Evolutionary conservation across 768 basidiomycete genomes (phyloP), one percentile per base, ranked within the genome.

Genomic region (Boletus edulis): DNA sequence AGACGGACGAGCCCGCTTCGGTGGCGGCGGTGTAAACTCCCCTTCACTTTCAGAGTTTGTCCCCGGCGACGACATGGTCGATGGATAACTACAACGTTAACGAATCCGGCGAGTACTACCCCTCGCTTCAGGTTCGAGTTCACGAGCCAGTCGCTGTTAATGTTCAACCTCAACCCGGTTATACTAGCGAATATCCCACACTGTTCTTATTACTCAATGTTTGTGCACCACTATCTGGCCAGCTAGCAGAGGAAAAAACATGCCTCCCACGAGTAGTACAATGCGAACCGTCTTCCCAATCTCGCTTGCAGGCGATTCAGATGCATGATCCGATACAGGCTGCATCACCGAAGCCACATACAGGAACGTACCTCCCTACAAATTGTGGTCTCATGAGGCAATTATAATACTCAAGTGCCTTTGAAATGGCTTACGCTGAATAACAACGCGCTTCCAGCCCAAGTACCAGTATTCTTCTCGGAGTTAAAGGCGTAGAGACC

Each of bases 311-410:
- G 65, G 34, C 27, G 60, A 55, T 57, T 60, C 73, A 38, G 65
- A 71, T 27, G 69, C 67, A 49, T 78, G 76, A 17, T 79, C 75
- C 32, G 87, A 85, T 32, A 87, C 79, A 3, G 89, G 83, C 64
- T 92, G 91, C n/a, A 94, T 76, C 39, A 92, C 87, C 1, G 94
- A 94, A 1, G 94, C 93, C 10, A 98, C 95, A 66, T 96, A 97
- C 38, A 98, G 77, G 73, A 97, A 97, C 4, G 92, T 94, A 10
- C 94, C 94, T 43, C 91, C 94, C 91, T 94, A 52, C 34, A 41
- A 22, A 35, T 40, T 9, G 32, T 41, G 32, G 9, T 31, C 8
- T 24, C 49, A 46, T 58, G 31, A 65, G 41, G 31, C 15, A 43
- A 34, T 20, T 2, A 22, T 24, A 10, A 38, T 46, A 27, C 41